These are phyloP conservation scores for Ophiostoma angusticollis DNA, from an alignment of 2,329 filamentous ascomycete species.

Conservation along the genomic window DNA sequence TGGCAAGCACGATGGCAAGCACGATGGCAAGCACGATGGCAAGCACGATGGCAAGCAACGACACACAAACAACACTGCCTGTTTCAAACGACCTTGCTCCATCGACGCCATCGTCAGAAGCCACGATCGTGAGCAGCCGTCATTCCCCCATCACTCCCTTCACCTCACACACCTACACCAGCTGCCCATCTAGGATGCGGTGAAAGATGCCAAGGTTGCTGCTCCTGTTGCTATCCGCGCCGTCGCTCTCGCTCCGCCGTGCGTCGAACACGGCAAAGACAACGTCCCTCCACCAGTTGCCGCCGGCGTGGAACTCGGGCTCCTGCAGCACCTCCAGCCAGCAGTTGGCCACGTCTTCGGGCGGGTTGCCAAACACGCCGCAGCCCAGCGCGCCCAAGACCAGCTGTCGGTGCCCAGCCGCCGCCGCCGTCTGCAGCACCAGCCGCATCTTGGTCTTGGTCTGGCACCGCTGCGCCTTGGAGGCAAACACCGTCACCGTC, in stretches of 20 bases:
- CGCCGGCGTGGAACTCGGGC: slow-evolving; percentile 38
- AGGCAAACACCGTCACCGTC: slow-evolving; percentile 28
- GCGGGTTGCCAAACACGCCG: slow-evolving; percentile 53
- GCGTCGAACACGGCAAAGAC: slow-evolving; percentile 49
- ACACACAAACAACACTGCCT: too few species aligned
- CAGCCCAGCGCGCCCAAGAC: slow-evolving; percentile 60
- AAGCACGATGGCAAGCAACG: too few species aligned
- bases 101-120: too few species aligned
- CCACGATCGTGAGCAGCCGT: too few species aligned
- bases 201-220: slow-evolving; percentile 26
- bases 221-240: too few species aligned
- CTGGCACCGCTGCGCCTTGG: slow-evolving; percentile 31
- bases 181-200: slow-evolving; percentile 26
- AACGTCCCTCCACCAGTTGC: slow-evolving; percentile 50
- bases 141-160: too few species aligned
- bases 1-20: too few species aligned
- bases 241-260: slow-evolving; percentile 12
- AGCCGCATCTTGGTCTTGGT: slow-evolving; percentile 53
- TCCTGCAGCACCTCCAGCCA: slow-evolving; percentile 50
- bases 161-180: slow-evolving; percentile 18
- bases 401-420: slow-evolving; percentile 41
- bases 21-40: too few species aligned
- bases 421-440: slow-evolving; percentile 44
- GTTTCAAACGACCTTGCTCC: too few species aligned
- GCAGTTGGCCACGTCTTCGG: slow-evolving; percentile 44